A percentile compares a stretch with the other conserved stretches of the same genome.
These are phyloP conservation scores for Coelastrella sp. DNA, from an alignment of 139 green algal species.

Conservation along the genomic window DNA sequence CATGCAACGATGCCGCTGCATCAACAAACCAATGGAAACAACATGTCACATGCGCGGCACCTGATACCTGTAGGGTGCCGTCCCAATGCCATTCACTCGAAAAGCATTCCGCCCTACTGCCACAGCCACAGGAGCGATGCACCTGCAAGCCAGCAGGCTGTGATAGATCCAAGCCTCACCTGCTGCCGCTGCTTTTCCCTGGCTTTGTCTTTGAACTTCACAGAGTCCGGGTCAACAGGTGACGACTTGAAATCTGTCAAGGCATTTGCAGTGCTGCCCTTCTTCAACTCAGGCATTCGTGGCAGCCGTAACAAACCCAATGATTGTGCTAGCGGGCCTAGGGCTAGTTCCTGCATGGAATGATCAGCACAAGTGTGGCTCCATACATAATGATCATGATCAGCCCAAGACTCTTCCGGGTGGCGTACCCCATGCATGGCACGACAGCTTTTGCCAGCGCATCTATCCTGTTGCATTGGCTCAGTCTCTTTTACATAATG, in stretches of 20 bases:
- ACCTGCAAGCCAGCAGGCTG: too few relatives aligned
- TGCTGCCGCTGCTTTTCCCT: conserved; percentile 91
- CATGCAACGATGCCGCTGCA: too few relatives aligned
- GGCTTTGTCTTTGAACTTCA: conserved; percentile 86
- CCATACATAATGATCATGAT: too few relatives aligned
- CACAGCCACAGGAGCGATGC: background rate
- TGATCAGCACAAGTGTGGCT: background rate
- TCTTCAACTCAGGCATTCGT: conserved; percentile 92
- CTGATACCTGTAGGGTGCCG: too few relatives aligned
- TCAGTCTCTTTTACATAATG: too few relatives aligned
- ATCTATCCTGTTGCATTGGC: too few relatives aligned
- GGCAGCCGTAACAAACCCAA: conserved; percentile 93
- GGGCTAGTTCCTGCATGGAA: conserved; percentile 74
- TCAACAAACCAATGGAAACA: too few relatives aligned
- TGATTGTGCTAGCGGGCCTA: conserved; percentile 82
- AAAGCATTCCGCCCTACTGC: background rate
- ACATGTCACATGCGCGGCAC: too few relatives aligned
- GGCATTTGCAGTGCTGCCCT: conserved; percentile 36
- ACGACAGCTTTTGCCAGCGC: too few relatives aligned
- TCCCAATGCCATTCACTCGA: too few relatives aligned
- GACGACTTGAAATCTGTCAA: conserved; percentile 62
- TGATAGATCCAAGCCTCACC: conserved; percentile 17
- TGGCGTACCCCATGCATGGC: too few relatives aligned
- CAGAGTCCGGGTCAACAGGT: conserved; percentile 72
- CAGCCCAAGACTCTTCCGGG: too few relatives aligned